Percentiles rank a stretch among this genome's conserved stretches.
Conservation (phyloP, 106 monocot genomes). For the Dactylorhiza incarnata region DNA sequence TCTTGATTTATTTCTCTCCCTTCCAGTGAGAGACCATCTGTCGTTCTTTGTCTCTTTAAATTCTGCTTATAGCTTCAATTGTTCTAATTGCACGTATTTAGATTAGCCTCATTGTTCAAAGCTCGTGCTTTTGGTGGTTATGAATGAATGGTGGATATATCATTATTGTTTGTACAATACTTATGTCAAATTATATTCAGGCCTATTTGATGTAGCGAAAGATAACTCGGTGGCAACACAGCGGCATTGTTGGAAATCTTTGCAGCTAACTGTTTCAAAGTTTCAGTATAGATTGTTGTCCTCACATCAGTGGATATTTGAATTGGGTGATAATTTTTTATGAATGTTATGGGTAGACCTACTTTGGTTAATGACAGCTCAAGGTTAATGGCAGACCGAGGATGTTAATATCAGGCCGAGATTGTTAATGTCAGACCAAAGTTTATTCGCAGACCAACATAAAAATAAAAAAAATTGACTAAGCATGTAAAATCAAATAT, state of each 20-base stretch:
- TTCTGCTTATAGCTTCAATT: background rate
- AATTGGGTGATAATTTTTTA: too few species aligned
- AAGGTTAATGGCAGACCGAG: too few species aligned
- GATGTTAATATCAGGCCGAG: too few species aligned
- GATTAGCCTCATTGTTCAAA: background rate
- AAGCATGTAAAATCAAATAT: too few species aligned
- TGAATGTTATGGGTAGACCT: too few species aligned
- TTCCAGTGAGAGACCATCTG: background rate
- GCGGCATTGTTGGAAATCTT: background rate
- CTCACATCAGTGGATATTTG: too few species aligned
- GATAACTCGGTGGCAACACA: background rate
- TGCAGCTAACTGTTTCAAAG: too few species aligned
- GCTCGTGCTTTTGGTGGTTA: background rate
- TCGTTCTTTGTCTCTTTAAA: background rate
- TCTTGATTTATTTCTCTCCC: background rate
- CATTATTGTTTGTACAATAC: background rate
- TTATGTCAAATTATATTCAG: background rate
- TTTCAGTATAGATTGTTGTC: too few species aligned
- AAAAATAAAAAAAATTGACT: too few species aligned
- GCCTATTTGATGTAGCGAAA: background rate
- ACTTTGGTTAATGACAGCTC: too few species aligned
- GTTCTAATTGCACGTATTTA: background rate
- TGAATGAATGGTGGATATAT: background rate
- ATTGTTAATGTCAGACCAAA: too few species aligned
- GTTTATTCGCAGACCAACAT: too few species aligned